A percentile compares a stretch with the other conserved stretches of the same genome.
Conservation (phyloP, 441 rosid genomes). For the Gossypium lobatum region DNA sequence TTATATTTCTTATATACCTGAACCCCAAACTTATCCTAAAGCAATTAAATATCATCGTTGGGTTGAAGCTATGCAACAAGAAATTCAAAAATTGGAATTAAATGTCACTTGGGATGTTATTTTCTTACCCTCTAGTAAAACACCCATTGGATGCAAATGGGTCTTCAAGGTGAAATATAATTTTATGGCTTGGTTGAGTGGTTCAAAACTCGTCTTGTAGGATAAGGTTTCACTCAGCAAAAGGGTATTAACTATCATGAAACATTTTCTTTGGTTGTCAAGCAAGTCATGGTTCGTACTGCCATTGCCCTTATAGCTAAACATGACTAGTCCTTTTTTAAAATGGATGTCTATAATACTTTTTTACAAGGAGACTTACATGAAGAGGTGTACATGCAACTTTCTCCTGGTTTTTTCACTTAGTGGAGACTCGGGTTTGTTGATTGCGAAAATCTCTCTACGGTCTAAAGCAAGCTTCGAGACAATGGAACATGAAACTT, state of each 20-base stretch:
- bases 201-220: not conserved
- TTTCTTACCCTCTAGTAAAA: not conserved
- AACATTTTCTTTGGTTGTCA: not conserved
- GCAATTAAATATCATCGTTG: too few relatives aligned
- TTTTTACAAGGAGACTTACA: too few relatives aligned
- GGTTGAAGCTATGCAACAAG: not conserved
- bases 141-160: not conserved
- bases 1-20: not conserved
- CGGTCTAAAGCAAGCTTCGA: too few relatives aligned
- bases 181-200: not conserved
- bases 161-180: not conserved
- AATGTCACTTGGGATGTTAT: not conserved
- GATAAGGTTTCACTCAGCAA: not conserved
- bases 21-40: not conserved
- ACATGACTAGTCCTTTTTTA: too few relatives aligned
- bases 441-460: too few relatives aligned
- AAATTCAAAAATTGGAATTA: not conserved
- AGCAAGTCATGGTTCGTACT: not conserved
- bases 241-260: not conserved
- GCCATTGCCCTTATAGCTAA: not conserved
- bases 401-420: too few relatives aligned
- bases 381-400: too few relatives aligned
- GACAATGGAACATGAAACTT: too few relatives aligned
- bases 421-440: too few relatives aligned
- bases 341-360: too few relatives aligned